These are phyloP conservation scores for Casuarina cunninghamiana DNA, from an alignment of 306 rosid species.

Conservation along the genomic window DNA sequence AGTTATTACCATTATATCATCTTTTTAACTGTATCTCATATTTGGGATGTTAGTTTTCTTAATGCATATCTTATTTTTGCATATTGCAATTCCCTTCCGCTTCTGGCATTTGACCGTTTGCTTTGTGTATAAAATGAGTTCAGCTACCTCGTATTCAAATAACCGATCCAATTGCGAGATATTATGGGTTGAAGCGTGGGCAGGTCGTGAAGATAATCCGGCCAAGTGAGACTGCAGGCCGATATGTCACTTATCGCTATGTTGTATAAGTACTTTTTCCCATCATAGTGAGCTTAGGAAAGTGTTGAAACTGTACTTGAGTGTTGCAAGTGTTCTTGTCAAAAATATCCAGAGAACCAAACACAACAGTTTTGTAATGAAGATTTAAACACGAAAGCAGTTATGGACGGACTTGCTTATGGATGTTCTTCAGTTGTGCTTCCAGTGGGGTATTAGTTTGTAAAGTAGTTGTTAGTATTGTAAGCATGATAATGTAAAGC, in stretches of 20 bases:
- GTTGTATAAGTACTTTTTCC: constrained; percentile 41
- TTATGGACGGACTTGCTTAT: too few relatives aligned
- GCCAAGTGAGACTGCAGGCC: constrained; percentile 85
- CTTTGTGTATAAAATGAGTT: constrained; percentile 1
- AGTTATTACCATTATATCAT: not conserved
- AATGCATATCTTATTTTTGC: constrained; percentile 4
- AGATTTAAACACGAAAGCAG: too few relatives aligned
- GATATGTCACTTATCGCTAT: constrained; percentile 77
- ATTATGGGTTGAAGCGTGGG: constrained; percentile 86
- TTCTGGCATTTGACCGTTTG: not conserved
- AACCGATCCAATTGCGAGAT: constrained; percentile 80
- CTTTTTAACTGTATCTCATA: not conserved
- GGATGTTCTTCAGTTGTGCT: too few relatives aligned
- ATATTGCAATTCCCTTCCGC: not conserved
- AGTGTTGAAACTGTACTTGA: not conserved
- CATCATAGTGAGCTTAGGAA: not conserved
- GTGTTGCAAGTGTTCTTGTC: not conserved
- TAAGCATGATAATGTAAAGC: too few relatives aligned
- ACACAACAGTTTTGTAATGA: not conserved
- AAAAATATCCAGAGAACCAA: not conserved
- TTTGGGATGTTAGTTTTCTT: not conserved
- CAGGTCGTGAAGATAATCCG: constrained; percentile 88
- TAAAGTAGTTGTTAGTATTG: too few relatives aligned
- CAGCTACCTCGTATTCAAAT: constrained; percentile 89
- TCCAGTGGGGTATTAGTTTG: too few relatives aligned